Conservation (phyloP, 2,329 filamentous ascomycete species). For the Colletotrichum musae region DNA sequence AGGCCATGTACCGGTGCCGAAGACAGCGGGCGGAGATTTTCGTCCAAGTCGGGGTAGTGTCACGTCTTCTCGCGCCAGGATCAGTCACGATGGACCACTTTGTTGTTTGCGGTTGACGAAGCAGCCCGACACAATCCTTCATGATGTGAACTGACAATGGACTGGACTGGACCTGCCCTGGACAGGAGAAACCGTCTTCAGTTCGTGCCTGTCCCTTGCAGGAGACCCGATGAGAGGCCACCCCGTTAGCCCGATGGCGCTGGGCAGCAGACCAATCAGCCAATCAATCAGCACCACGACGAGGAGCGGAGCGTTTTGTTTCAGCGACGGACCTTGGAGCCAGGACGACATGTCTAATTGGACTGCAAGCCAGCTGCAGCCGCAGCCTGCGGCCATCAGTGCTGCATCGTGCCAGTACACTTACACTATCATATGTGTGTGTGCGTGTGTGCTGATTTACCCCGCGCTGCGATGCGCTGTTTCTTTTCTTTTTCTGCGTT, state of each 20-base stretch:
- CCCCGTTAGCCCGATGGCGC: not conserved
- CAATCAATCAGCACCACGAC: slow-evolving; percentile 38
- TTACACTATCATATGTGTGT: no score
- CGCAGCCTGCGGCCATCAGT: not conserved
- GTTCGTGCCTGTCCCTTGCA: slow-evolving; percentile 27
- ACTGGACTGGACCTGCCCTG: no score
- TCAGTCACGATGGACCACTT: slow-evolving; percentile 9
- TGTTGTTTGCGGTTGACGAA: slow-evolving; percentile 5
- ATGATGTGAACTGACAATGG: no score
- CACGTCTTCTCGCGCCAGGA: slow-evolving; percentile 5
- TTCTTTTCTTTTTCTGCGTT: not conserved
- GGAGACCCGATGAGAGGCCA: slow-evolving; percentile 31
- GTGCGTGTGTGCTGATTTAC: slow-evolving; percentile 5
- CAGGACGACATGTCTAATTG: slow-evolving; percentile 35
- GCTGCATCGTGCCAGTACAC: not conserved
- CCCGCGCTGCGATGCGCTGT: slow-evolving; percentile 14
- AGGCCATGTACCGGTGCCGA: slow-evolving; percentile 4
- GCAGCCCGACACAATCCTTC: not conserved
- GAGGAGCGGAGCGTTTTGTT: slow-evolving; percentile 28
- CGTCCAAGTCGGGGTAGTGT: not conserved
- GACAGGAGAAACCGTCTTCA: not conserved
- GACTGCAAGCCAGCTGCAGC: slow-evolving; percentile 20
- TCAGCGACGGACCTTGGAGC: slow-evolving; percentile 31
- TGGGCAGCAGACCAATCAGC: slow-evolving; percentile 30
- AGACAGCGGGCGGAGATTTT: slow-evolving; percentile 8